Evolutionary conservation across 441 rosid genomes (phyloP).

Genomic region (Pelargonium exstipulatum): DNA sequence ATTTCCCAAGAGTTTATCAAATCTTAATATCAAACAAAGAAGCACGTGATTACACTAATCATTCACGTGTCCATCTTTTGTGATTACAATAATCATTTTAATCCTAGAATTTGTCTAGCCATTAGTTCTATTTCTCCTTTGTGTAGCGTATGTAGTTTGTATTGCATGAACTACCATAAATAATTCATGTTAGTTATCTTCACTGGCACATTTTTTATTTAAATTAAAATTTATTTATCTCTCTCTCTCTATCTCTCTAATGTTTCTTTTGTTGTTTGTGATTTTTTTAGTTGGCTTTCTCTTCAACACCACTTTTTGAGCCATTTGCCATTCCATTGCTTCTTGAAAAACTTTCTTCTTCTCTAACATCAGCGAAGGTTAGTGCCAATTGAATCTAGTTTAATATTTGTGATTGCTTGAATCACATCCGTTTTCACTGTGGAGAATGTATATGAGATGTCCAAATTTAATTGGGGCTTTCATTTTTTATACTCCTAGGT

Average conservation of each 20-base stretch:
- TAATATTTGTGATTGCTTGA: slow-evolving; percentile 11
- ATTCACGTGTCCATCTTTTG: no score
- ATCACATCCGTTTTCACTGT: slow-evolving; percentile 15
- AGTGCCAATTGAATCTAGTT: slow-evolving; percentile 20
- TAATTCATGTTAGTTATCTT: slow-evolving; percentile 8
- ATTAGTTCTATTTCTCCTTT: no score
- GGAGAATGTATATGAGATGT: slow-evolving; percentile 19
- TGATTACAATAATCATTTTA: no score
- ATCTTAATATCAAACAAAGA: no score
- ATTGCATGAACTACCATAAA: not conserved
- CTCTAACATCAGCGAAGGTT: slow-evolving; percentile 80
- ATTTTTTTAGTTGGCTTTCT: slow-evolving; percentile 55
- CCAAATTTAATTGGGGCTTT: slow-evolving; percentile 21
- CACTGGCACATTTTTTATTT: not conserved
- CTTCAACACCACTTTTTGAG: slow-evolving; percentile 77
- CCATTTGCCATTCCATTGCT: slow-evolving; percentile 81
- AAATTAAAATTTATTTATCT: slow-evolving; percentile 6
- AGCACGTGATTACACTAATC: no score
- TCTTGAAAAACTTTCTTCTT: slow-evolving; percentile 87
- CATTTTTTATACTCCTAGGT: slow-evolving; percentile 40
- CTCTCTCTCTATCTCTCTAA: slow-evolving; percentile 12
- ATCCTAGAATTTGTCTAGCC: no score
- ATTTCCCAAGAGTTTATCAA: no score
- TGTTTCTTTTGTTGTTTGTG: not conserved
- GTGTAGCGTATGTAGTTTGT: not conserved